Conservation (phyloP, 2,329 filamentous ascomycete genomes). For the Pseudocercospora vitis region DNA sequence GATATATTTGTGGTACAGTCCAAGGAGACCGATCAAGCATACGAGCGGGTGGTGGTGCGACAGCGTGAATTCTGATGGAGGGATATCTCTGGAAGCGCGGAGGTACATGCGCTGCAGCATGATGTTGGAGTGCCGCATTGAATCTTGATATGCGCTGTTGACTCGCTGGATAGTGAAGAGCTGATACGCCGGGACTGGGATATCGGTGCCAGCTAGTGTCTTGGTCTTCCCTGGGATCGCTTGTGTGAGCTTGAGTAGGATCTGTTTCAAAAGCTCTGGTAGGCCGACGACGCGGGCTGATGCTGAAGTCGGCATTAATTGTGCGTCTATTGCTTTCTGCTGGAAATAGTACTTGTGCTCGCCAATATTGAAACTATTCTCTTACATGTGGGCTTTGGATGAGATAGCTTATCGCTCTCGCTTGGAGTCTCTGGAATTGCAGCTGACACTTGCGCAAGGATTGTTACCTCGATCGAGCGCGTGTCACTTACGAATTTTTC, state of each 20-base stretch:
- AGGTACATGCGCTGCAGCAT: not conserved
- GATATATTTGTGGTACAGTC: too few species aligned
- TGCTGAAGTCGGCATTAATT: not conserved
- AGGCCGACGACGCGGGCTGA: conserved; percentile 16
- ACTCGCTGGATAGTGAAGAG: not conserved
- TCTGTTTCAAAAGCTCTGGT: not conserved
- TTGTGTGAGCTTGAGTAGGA: conserved; percentile 18
- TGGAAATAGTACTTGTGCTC: too few species aligned
- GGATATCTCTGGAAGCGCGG: too few species aligned
- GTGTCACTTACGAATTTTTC: too few species aligned
- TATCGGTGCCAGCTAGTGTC: not conserved
- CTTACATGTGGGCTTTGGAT: too few species aligned
- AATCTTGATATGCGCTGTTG: not conserved
- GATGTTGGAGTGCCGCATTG: not conserved
- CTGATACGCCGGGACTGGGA: not conserved
- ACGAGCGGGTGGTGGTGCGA: not conserved
- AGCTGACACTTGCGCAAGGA: too few species aligned
- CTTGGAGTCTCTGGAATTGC: too few species aligned
- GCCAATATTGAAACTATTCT: too few species aligned
- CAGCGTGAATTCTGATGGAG: too few species aligned
- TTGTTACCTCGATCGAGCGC: too few species aligned
- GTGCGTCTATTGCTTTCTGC: too few species aligned
- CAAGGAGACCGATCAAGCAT: not conserved
- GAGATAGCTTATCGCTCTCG: too few species aligned
- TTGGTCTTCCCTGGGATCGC: not conserved